Evolutionary conservation across 257 asterid genomes (phyloP).

Genomic region (Prunella vulgaris): DNA sequence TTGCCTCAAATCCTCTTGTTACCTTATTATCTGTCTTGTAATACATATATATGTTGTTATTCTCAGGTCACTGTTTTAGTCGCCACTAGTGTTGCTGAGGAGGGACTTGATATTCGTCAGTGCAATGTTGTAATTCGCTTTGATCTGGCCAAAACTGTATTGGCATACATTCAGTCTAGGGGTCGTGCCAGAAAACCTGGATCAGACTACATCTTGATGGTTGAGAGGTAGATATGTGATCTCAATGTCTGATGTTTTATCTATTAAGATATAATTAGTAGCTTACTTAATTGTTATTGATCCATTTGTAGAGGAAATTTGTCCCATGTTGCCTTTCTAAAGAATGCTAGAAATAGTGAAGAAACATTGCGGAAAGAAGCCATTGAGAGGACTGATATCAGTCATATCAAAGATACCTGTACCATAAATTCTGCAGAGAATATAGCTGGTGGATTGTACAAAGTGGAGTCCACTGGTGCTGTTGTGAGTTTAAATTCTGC

Average conservation of each 20-base stretch:
- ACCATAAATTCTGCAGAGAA: slow-evolving; percentile 51
- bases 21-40: slow-evolving; percentile 19
- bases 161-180: slow-evolving; percentile 98
- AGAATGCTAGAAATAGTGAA: slow-evolving; percentile 96
- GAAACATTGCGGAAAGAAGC: slow-evolving; percentile 98
- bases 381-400: slow-evolving; percentile 93
- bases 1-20: slow-evolving; percentile 10
- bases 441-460: slow-evolving; percentile 58
- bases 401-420: slow-evolving; percentile 76
- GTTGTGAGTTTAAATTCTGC: slow-evolving; percentile 99
- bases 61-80: slow-evolving; percentile 88
- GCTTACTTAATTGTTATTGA: slow-evolving; percentile 13
- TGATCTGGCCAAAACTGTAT: slow-evolving; percentile 98
- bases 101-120: slow-evolving; percentile 98
- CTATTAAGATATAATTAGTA: slow-evolving; percentile 7
- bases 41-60: slow-evolving; percentile 3
- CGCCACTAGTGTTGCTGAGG: slow-evolving; percentile 99
- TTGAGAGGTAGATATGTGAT: slow-evolving; percentile 66
- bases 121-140: slow-evolving; percentile 99
- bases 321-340: slow-evolving; percentile 81
- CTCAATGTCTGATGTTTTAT: slow-evolving; percentile 16
- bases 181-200: slow-evolving; percentile 99
- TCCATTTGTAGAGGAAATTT: slow-evolving; percentile 68
- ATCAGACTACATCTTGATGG: slow-evolving; percentile 98
- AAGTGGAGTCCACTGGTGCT: slow-evolving; percentile 98